Evolutionary conservation across 306 rosid species (phyloP).

Genomic region (Lotus japonicus): DNA sequence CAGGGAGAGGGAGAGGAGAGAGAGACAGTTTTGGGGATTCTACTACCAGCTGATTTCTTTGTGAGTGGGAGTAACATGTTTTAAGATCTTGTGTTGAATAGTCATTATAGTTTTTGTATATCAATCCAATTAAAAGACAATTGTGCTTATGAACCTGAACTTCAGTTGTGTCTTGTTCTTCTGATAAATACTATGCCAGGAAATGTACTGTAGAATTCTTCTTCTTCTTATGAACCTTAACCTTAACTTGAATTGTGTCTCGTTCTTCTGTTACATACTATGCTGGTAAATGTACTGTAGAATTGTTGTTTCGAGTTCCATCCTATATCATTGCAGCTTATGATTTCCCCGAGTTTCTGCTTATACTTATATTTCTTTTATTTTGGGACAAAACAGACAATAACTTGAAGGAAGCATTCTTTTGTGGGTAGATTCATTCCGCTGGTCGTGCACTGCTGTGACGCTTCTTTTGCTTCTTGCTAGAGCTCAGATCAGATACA

Average conservation of each 20-base stretch:
- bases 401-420: conserved; percentile 22
- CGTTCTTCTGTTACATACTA: conserved; percentile 15
- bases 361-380: conserved; percentile 17
- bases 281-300: neutral
- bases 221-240: too few relatives aligned
- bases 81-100: neutral
- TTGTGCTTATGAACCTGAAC: neutral
- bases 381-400: conserved; percentile 28
- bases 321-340: conserved; percentile 2
- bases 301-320: conserved; percentile 1
- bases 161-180: neutral
- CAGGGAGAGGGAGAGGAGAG: neutral
- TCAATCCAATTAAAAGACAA: neutral
- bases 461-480: conserved; percentile 21
- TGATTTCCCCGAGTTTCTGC: neutral
- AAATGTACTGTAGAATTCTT: neutral
- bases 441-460: conserved; percentile 31
- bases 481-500: conserved; percentile 30
- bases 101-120: neutral
- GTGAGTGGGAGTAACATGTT: neutral
- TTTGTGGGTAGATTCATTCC: conserved; percentile 23
- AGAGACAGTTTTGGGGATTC: neutral
- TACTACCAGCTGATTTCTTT: neutral
- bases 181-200: neutral
- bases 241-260: neutral